A percentile compares a stretch with the other conserved stretches of the same genome.
Conservation (phyloP, 2,329 filamentous ascomycete genomes). For the Microdochium nivale region DNA sequence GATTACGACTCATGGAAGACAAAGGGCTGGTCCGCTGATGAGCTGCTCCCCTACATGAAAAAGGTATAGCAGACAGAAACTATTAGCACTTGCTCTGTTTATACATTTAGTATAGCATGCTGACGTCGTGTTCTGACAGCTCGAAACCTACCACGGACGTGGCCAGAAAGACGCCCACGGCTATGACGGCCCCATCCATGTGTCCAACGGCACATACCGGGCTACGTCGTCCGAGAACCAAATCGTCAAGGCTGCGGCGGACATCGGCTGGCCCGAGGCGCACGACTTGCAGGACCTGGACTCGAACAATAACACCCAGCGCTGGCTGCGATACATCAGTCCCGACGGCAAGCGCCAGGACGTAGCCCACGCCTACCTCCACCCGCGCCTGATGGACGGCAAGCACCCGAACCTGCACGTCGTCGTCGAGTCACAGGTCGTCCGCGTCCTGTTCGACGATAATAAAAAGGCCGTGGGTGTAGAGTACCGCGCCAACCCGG, state of each 20-base stretch:
- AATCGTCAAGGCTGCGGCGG: constrained; percentile 33
- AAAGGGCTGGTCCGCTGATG: constrained; percentile 9
- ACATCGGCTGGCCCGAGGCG: constrained; percentile 35
- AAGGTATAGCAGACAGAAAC: constrained; percentile 32
- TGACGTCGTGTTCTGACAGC: constrained; percentile 11
- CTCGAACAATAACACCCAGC: constrained; percentile 17
- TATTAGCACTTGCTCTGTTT: not conserved
- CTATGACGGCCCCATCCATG: constrained; percentile 35
- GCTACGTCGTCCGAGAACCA: constrained; percentile 27
- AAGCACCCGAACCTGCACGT: constrained; percentile 42
- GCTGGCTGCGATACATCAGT: constrained; percentile 7
- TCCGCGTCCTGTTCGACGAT: constrained; percentile 37
- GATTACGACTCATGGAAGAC: constrained; percentile 11
- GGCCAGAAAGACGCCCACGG: constrained; percentile 35
- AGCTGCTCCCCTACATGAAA: constrained; percentile 38
- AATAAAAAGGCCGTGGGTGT: constrained; percentile 39
- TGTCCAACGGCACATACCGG: constrained; percentile 36
- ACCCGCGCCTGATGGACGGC: constrained; percentile 35
- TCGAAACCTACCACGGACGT: constrained; percentile 38
- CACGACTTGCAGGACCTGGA: constrained; percentile 39
- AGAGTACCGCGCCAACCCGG: constrained; percentile 35
- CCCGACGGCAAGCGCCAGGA: constrained; percentile 43
- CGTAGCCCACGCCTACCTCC: constrained; percentile 39
- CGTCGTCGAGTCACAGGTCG: constrained; percentile 40
- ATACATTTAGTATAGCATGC: not conserved